A percentile compares a stretch with the other conserved stretches of the same genome.
These are phyloP conservation scores for Sicyos edulis DNA, from an alignment of 306 rosid genomes.

Conservation along the genomic window DNA sequence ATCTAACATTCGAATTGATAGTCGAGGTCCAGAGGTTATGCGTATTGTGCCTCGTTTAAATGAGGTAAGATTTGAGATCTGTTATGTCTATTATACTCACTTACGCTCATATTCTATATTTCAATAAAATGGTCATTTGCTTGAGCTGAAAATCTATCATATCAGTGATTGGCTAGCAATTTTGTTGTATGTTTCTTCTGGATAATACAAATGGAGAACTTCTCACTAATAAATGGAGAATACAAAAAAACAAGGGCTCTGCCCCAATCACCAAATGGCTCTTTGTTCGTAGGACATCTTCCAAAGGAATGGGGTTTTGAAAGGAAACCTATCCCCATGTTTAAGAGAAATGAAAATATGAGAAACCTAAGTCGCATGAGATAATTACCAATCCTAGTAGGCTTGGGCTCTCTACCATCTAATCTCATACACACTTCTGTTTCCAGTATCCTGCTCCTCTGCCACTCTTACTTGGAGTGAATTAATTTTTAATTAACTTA, in stretches of 20 bases:
- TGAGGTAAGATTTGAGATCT: constrained; percentile 49
- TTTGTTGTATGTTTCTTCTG: neutral
- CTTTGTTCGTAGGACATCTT: neutral
- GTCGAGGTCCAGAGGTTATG: constrained; percentile 97
- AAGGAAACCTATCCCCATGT: neutral
- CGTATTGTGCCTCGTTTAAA: constrained; percentile 88
- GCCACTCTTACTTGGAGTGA: neutral
- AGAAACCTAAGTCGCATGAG: neutral
- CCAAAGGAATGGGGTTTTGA: neutral
- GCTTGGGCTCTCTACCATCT: neutral
- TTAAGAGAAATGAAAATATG: neutral
- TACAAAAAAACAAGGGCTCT: too few relatives aligned
- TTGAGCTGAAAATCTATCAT: neutral
- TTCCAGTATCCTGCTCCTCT: neutral
- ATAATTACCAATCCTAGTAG: neutral
- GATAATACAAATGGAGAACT: neutral
- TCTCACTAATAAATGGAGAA: neutral
- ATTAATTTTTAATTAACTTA: neutral
- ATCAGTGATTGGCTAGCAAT: neutral
- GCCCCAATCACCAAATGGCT: too few relatives aligned
- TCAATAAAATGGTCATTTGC: neutral
- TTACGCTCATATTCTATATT: neutral
- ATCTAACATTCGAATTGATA: constrained; percentile 92
- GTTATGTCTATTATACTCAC: neutral
- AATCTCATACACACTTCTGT: neutral